Percentiles rank a stretch among this genome's conserved stretches.
Conservation (phyloP, 1,284 basidiomycete genomes). For the Ceratobasidium sp. region DNA sequence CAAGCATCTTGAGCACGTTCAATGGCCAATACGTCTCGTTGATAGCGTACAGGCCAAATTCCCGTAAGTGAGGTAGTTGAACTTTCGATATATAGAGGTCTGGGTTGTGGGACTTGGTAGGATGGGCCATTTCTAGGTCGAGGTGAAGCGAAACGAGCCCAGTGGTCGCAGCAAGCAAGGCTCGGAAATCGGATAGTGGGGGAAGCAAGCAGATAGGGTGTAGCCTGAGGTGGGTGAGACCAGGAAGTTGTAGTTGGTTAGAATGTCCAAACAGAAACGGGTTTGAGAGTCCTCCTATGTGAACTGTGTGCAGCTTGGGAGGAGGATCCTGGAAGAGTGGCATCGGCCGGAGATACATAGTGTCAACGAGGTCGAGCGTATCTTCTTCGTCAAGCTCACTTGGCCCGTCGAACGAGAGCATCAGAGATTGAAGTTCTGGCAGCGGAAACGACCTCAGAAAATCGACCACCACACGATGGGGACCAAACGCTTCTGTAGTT, state of each 20-base stretch:
- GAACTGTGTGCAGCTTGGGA: background rate
- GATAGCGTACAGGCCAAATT: too few relatives aligned
- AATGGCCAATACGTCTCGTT: too few relatives aligned
- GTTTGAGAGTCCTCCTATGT: constrained; percentile 13
- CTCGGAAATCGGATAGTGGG: background rate
- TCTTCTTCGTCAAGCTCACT: background rate
- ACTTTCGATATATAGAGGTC: too few relatives aligned
- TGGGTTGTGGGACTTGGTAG: too few relatives aligned
- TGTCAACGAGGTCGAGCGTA: background rate
- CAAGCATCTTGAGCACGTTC: constrained; percentile 4
- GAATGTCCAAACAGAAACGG: constrained; percentile 30
- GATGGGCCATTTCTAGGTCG: background rate
- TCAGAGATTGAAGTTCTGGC: background rate
- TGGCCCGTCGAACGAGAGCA: background rate
- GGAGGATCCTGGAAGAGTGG: constrained; percentile 5
- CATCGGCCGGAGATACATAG: background rate
- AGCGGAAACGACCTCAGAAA: background rate
- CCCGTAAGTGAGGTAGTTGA: too few relatives aligned
- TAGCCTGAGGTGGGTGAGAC: constrained; percentile 5
- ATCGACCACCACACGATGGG: constrained; percentile 2
- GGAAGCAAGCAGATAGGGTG: background rate
- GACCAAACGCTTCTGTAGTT: constrained; percentile 1
- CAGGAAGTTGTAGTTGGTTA: background rate
- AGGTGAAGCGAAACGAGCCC: background rate
- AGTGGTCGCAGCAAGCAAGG: background rate